Base-by-base conservation (phyloP, 768 basidiomycete genomes). In the Multifurca ochricompacta region DNA sequence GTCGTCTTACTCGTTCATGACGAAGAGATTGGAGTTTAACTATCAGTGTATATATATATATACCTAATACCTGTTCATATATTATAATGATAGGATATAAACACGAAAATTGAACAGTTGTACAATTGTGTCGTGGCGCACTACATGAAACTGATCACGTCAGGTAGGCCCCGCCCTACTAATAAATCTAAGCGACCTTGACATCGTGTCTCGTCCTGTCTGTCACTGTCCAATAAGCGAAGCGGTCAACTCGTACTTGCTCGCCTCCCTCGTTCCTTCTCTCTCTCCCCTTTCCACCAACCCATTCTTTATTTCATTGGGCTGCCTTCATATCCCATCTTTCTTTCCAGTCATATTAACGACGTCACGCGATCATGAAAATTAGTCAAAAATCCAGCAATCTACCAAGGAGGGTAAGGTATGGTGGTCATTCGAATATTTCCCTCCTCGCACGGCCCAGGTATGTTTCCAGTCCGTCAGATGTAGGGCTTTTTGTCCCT, bases 381-480 rank as follows among this genome's bases (percentile, higher is more conserved):
- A 91, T 98, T 69, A 91, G 85, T 63, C 82, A 93, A 71, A 97
- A 75, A 90, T 97, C 41, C 77, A 84, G 59, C 82, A 90, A 69
- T 89, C 89, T 44, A 73, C 81, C 57, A 84, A 86, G 67, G 87
- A 95, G 63, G 84, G 86, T 59, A 83, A 91, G 65, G 73, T 90
- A 56, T 96, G 93, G 87, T 99, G 94, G 94, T 93, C 91, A 34
- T 98, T 99, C 68, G 95, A 99, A 68, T 98, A 93, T 73, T 98
- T 99, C 65, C 95, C 96, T 53, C 94, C 91, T 19, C 77, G 93
- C 59, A 96, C 93, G 31, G 91, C 91, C 46, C 93, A 95, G 82
- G 91, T 91, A 58, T 54, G 69, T 64, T 35, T 51, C 52, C 5
- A 28, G 36, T 50, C 13, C 44, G 32, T 40, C 56, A 18, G 11